Evolutionary conservation across 768 basidiomycete species (phyloP).

Genomic region (Tricholoma matsutake): DNA sequence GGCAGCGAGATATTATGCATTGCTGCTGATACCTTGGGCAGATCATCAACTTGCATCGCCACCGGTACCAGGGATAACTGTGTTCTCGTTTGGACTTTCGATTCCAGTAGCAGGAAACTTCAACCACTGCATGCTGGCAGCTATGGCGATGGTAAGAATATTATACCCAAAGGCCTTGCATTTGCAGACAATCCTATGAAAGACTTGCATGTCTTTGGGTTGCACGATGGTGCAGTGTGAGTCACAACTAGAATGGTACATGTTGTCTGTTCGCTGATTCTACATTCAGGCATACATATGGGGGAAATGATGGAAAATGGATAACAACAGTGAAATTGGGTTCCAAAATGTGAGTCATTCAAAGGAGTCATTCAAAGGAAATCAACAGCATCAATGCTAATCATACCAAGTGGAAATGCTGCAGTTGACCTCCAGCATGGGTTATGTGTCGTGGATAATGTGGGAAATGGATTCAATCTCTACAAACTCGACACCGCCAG

Average conservation of each 20-base stretch:
- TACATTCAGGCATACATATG: background rate
- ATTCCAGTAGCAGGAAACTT: background rate
- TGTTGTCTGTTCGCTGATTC: background rate
- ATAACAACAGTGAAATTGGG: background rate
- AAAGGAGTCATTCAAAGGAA: no score
- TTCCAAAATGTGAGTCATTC: constrained; percentile 1
- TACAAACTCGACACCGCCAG: constrained; percentile 20
- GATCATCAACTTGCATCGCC: background rate
- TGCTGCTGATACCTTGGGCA: background rate
- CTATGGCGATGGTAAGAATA: background rate
- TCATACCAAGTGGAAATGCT: no score
- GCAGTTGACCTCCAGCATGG: no score
- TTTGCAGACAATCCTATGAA: background rate
- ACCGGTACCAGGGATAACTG: background rate
- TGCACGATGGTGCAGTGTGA: background rate
- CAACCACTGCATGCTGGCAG: background rate
- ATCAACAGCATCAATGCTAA: no score
- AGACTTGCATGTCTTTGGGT: background rate
- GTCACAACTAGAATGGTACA: background rate
- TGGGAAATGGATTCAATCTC: constrained; percentile 12
- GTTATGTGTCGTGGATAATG: no score
- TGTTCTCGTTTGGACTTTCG: background rate
- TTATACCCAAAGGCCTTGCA: background rate
- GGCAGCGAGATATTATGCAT: background rate
- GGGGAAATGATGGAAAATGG: background rate